Percentiles rank a stretch among this genome's conserved stretches.
Evolutionary conservation across 2,329 filamentous ascomycete genomes (phyloP).

Genomic region (Diaporthe longicolla): DNA sequence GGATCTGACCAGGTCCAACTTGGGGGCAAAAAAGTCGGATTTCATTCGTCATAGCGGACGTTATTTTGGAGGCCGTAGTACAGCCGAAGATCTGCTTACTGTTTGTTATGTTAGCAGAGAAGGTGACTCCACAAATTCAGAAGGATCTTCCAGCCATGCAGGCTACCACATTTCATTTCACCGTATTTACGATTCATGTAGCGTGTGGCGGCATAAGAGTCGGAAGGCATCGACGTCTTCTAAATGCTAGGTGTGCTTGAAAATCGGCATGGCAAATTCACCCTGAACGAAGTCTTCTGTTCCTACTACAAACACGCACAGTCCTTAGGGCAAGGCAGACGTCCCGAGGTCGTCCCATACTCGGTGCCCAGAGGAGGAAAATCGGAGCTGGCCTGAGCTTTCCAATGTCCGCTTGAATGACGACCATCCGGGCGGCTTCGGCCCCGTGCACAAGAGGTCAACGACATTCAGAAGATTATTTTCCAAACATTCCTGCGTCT

Average conservation of each 20-base stretch:
- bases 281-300: background rate
- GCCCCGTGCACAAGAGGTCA: no score
- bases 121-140: background rate
- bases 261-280: no score
- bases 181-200: no score
- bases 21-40: background rate
- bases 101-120: background rate
- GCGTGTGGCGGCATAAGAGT: no score
- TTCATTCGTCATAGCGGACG: background rate
- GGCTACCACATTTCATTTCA: background rate
- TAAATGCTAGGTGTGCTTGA: background rate
- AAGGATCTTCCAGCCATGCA: background rate
- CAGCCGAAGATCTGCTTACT: background rate
- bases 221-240: background rate
- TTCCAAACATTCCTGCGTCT: background rate
- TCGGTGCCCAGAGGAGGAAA: no score
- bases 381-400: no score
- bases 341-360: background rate
- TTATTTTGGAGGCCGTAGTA: constrained; percentile 9
- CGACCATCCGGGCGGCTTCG: no score
- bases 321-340: background rate
- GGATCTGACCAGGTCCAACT: background rate
- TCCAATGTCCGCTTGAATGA: no score
- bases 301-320: background rate
- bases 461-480: background rate